Conservation (phyloP, 441 rosid species). For the Isatis lusitanica region DNA sequence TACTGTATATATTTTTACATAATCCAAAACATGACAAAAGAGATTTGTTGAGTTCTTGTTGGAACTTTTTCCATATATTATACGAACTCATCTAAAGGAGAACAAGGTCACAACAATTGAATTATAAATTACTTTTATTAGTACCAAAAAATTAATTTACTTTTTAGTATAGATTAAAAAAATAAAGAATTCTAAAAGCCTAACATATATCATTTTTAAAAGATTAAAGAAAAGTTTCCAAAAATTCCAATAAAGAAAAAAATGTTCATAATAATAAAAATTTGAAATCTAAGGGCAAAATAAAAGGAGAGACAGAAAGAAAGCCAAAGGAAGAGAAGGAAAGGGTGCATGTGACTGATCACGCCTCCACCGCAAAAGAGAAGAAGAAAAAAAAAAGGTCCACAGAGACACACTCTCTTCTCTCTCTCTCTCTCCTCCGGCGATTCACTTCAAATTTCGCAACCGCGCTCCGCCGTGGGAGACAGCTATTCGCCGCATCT, state of each 20-base stretch:
- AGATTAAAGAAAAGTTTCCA: not conserved
- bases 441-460: constrained; percentile 7
- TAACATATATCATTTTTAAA: too few species aligned
- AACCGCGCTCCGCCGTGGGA: constrained; percentile 18
- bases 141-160: not conserved
- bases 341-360: constrained; percentile 37
- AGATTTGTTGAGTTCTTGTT: not conserved
- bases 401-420: not conserved
- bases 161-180: constrained; percentile 1
- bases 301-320: not conserved
- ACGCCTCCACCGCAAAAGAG: constrained; percentile 41
- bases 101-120: not conserved
- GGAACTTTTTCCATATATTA: not conserved
- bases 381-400: not conserved
- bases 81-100: constrained; percentile 6
- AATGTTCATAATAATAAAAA: not conserved
- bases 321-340: constrained; percentile 16
- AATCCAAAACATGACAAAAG: constrained; percentile 16
- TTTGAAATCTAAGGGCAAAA: constrained; percentile 22
- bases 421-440: constrained; percentile 20
- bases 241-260: not conserved
- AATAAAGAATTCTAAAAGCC: not conserved
- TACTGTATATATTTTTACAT: not conserved
- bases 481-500: not conserved
- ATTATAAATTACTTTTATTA: not conserved